phyloP scores from a whole-genome alignment of 2,329 filamentous ascomycete genomes.

The Fusarium xylarioides region DNA sequence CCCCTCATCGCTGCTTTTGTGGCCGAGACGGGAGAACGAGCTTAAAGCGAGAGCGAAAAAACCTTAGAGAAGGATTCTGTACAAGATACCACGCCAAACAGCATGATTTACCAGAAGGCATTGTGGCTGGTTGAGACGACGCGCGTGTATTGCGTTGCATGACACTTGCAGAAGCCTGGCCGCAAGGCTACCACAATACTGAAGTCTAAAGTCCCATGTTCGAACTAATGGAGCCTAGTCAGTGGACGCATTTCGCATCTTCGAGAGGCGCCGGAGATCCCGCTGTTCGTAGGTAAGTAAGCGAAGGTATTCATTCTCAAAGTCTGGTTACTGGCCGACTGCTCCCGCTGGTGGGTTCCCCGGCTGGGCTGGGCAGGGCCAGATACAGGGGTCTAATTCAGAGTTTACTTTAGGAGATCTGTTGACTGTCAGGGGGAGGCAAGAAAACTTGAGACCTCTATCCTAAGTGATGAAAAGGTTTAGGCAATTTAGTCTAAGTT shows the following conservation, averaged over 20 bases:
- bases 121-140: constrained; percentile 25
- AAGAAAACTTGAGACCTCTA: too few species aligned
- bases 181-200: constrained; percentile 33
- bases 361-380: constrained; percentile 26
- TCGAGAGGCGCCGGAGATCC: constrained; percentile 31
- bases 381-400: constrained; percentile 30
- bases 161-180: constrained; percentile 25
- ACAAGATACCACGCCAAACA: background rate
- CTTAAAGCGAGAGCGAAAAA: constrained; percentile 27
- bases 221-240: constrained; percentile 33
- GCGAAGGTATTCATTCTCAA: constrained; percentile 32
- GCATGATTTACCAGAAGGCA: background rate
- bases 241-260: constrained; percentile 26
- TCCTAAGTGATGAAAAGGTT: too few species aligned
- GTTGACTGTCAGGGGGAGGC: constrained; percentile 9
- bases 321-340: constrained; percentile 33
- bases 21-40: constrained; percentile 2
- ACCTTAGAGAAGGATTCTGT: background rate
- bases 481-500: too few species aligned
- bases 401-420: constrained; percentile 28
- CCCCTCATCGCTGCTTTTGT: constrained; percentile 70
- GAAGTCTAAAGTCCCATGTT: constrained; percentile 1
- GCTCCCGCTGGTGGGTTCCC: constrained; percentile 30
- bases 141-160: constrained; percentile 25
- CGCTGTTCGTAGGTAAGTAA: constrained; percentile 18